Base-by-base conservation (phyloP, 371 early-diverging fungal genomes). In the Lichtheimia ornata region DNA sequence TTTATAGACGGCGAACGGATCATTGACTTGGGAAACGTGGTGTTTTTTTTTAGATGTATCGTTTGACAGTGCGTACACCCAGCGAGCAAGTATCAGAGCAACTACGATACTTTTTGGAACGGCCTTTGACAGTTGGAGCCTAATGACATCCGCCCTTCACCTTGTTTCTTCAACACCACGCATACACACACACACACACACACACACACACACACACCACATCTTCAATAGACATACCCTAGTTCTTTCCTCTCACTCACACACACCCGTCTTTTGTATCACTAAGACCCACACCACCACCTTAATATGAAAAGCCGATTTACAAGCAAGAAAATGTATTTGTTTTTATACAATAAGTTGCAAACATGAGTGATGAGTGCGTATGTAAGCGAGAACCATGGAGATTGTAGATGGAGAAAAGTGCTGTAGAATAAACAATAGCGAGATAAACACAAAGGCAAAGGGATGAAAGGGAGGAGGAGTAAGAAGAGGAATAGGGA, bases 61-160 rank as follows among this genome's bases (percentile, higher is more conserved):
- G 97, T 13, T 66, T 96, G 50, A 98, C 96, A 0, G 72, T 97
- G 7, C 85, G 97, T 41, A 87, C 95, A 20, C 97, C 98, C 1
- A 94, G 90, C 69, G 93, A 93, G 58, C 69, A 68, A 0, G 90
- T 92, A 4, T 89, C 94, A 11, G 79, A 78, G 58, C 69, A 81
- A 25, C 50, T 88, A 59, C 73, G 81, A 61, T 59, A 59, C 9
- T 58, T 82, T 17, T 55, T 84, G 52, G 77, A 80, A 62, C 67
- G 69, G 43, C 53, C 72, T 30, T 62, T 74, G 63, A 67, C 67
- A 22, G 57, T 47, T 44, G 72, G 69, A 44, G 41, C 49, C 27
- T 51, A 61, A 61, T 42, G 22, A 17, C 47, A 47, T 24, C 30
- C 52, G 18, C 30, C 52, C 3, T 6, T 30, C 25, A 4, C 5